Conservation (phyloP, 495 filamentous ascomycete genomes). For the Parathielavia appendiculata region DNA sequence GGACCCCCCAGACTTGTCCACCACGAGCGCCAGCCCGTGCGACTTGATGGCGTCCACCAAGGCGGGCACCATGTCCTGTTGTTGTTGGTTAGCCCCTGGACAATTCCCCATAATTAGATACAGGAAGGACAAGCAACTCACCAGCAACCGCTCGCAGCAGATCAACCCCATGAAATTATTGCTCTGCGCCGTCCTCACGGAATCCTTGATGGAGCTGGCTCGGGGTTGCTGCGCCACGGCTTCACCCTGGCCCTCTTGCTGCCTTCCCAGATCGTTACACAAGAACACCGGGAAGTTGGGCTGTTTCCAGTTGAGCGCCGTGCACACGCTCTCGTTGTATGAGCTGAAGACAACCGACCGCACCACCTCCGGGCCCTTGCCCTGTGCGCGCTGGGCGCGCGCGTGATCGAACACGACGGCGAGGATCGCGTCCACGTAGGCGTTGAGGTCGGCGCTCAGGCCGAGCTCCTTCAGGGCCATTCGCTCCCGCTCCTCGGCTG, state of each 20-base stretch:
- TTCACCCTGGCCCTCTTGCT: slow-evolving; percentile 47
- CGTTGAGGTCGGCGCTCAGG: slow-evolving; percentile 77
- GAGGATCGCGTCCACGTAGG: slow-evolving; percentile 76
- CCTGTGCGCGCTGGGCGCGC: slow-evolving; percentile 60
- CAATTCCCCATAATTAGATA: slow-evolving; percentile 9
- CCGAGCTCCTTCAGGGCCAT: slow-evolving; percentile 51
- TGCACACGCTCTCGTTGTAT: slow-evolving; percentile 83
- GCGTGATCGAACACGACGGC: slow-evolving; percentile 88
- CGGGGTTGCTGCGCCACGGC: slow-evolving; percentile 38
- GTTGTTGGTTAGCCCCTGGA: slow-evolving; percentile 41
- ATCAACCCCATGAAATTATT: slow-evolving; percentile 99
- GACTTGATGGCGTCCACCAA: slow-evolving; percentile 90
- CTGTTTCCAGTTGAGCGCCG: slow-evolving; percentile 96
- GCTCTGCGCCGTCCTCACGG: slow-evolving; percentile 83
- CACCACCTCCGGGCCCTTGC: slow-evolving; percentile 56
- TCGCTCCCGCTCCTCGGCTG: slow-evolving; percentile 58
- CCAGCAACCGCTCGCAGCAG: slow-evolving; percentile 78
- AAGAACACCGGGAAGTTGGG: slow-evolving; percentile 95
- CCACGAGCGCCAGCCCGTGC: slow-evolving; percentile 84
- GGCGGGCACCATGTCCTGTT: slow-evolving; percentile 88
- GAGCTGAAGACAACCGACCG: slow-evolving; percentile 88
- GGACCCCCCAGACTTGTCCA: slow-evolving; percentile 70
- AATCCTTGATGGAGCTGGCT: slow-evolving; percentile 83
- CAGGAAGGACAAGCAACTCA: slow-evolving; percentile 44
- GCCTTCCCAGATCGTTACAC: slow-evolving; percentile 81